Percentiles rank a stretch among this genome's conserved stretches.
These are phyloP conservation scores for Esteya vermicola DNA, from an alignment of 2,329 filamentous ascomycete species.

Conservation along the genomic window DNA sequence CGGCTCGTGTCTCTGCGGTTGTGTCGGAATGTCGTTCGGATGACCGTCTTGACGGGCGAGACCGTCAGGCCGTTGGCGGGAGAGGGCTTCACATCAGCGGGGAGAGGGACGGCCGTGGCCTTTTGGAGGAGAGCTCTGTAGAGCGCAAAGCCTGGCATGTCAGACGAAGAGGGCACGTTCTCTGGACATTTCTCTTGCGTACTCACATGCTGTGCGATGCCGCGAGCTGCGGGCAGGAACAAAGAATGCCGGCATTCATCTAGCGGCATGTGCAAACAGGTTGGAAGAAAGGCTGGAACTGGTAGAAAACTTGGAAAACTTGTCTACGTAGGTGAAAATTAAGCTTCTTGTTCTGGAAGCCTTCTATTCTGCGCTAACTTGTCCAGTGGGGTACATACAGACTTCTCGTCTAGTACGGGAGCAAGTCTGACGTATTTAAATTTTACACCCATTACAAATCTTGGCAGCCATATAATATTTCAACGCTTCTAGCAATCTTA, in stretches of 20 bases:
- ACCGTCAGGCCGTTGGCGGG: constrained; percentile 12
- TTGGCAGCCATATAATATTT: too few relatives aligned
- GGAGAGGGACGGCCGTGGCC: constrained; percentile 37
- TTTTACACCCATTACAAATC: too few relatives aligned
- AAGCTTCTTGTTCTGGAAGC: too few relatives aligned
- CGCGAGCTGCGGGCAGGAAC: constrained; percentile 34
- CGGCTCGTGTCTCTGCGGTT: constrained; percentile 44
- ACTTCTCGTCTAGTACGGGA: too few relatives aligned
- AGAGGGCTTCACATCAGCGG: constrained; percentile 25
- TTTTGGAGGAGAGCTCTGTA: constrained; percentile 55
- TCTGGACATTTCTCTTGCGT: background rate
- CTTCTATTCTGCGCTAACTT: too few relatives aligned
- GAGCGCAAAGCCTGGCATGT: constrained; percentile 46
- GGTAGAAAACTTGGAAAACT: too few relatives aligned
- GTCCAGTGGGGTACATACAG: too few relatives aligned
- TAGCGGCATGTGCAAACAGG: constrained; percentile 1
- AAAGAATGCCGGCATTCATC: constrained; percentile 24
- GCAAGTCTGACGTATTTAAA: too few relatives aligned
- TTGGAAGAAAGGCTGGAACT: too few relatives aligned
- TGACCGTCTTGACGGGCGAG: constrained; percentile 39
- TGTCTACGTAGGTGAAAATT: too few relatives aligned
- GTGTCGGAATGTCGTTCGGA: constrained; percentile 47
- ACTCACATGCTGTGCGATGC: constrained; percentile 36
- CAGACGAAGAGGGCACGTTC: background rate
- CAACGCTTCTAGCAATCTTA: too few relatives aligned